Conservation (phyloP, 345 rosid genomes). For the Moricandia moricandioides region DNA sequence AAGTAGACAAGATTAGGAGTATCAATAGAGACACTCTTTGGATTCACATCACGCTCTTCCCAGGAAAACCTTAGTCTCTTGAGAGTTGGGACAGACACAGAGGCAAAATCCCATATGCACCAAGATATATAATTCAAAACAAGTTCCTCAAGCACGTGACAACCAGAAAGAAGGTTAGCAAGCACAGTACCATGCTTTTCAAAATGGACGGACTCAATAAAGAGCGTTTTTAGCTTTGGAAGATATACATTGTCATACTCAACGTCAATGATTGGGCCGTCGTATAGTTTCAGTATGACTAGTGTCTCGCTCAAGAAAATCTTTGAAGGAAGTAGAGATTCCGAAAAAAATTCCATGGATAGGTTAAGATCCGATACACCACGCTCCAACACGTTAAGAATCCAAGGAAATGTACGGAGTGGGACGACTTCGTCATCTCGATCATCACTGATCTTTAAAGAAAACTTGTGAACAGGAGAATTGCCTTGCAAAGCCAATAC, state of each 20-base stretch:
- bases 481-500: conserved; percentile 2
- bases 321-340: neutral
- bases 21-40: neutral
- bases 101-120: neutral
- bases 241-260: neutral
- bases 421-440: neutral
- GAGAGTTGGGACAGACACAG: conserved; percentile 10
- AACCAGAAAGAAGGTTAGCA: neutral
- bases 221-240: conserved; percentile 4
- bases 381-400: conserved; percentile 5
- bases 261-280: neutral
- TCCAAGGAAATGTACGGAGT: neutral
- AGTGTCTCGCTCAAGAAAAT: neutral
- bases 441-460: neutral
- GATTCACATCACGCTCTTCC: neutral
- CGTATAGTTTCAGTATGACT: neutral
- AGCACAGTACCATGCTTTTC: neutral
- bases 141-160: neutral
- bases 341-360: neutral
- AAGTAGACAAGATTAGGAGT: conserved; percentile 6
- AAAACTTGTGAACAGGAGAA: neutral
- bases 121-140: neutral
- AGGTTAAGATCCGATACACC: conserved; percentile 3
- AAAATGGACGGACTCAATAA: neutral
- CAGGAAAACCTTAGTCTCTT: neutral